Evolutionary conservation across 768 basidiomycete genomes (phyloP), one percentile per base, ranked within the genome.

Genomic region (Lyophyllum semitale): DNA sequence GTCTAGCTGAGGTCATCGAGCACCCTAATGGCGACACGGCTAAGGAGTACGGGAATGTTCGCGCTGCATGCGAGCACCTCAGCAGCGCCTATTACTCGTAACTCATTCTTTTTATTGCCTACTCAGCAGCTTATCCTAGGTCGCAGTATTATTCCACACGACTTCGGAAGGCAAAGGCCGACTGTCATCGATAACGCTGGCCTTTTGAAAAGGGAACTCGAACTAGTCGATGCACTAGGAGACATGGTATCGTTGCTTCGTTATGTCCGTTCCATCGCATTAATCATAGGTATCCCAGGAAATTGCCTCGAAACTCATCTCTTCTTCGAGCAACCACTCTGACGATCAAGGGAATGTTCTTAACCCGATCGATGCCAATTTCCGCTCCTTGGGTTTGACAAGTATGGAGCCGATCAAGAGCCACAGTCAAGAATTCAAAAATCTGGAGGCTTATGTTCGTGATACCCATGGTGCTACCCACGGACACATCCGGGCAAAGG

Each of bases 161-260:
- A 73, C n/a, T 85, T 85, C 58, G 84, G 84, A 20, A 71, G 82
- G 32, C 68, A 63, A 22, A 66, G 78, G 42, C 84, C 83, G 1
- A 68, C 59, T 8, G 65, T 76, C 27, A 85, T 87, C 63, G 67
- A 70, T 52, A 68, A 59, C 45, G 51, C 68, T 44, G 57, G 22
- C 0, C 44, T 66, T 11, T 65, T 87, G 56, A 81, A 84, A 62
- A 75, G 62, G 65, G 83, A 85, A 71, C 75, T 85, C 38, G 81
- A 83, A n/a, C 77, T 84, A 20, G 83, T 85, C 15, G 84, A 85
- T 57, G 82, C 84, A 18, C 76, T 87, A 22, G 83, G 83, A 2
- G 84, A 87, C 62, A 85, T 87, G 84, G 82, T 79, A n/a, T 38
- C 5, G 25, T 8, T 32, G 17, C 17, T 45, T 6, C 25, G 26